Percentiles rank a stretch among this genome's conserved stretches.
These are phyloP conservation scores for Colletotrichum orchidophilum DNA, from an alignment of 2,329 filamentous ascomycete genomes.

Conservation along the genomic window DNA sequence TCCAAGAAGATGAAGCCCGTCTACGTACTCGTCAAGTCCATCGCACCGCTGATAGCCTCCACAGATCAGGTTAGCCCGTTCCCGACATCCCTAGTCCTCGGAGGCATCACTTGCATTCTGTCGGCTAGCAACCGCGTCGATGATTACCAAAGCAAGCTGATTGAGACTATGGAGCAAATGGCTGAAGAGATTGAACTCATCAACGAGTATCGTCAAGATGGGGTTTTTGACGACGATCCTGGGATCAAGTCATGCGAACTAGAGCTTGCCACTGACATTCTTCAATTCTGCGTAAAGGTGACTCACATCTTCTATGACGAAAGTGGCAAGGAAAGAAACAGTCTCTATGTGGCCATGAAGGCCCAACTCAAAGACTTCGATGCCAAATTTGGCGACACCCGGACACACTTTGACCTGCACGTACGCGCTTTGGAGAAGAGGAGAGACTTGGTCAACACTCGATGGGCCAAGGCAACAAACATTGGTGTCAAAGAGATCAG, in stretches of 20 bases:
- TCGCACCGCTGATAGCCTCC: not conserved
- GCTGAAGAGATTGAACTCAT: not conserved
- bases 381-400: not conserved
- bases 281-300: not conserved
- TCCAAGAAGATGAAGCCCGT: not conserved
- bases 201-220: not conserved
- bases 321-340: not conserved
- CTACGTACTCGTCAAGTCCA: not conserved
- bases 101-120: slow-evolving; percentile 7
- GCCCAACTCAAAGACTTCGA: slow-evolving; percentile 3
- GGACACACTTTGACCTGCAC: not conserved
- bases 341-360: not conserved
- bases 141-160: slow-evolving; percentile 1
- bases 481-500: not conserved
- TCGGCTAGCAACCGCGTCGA: not conserved
- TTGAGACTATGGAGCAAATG: not conserved
- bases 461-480: not conserved
- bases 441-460: not conserved
- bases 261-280: not conserved
- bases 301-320: not conserved
- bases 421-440: not conserved
- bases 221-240: not conserved
- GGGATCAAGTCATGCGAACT: not conserved
- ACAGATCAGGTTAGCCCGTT: not conserved
- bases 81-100: not conserved